phyloP scores from a whole-genome alignment of 2,329 filamentous ascomycete genomes.

The Fusarium dlaminii region DNA sequence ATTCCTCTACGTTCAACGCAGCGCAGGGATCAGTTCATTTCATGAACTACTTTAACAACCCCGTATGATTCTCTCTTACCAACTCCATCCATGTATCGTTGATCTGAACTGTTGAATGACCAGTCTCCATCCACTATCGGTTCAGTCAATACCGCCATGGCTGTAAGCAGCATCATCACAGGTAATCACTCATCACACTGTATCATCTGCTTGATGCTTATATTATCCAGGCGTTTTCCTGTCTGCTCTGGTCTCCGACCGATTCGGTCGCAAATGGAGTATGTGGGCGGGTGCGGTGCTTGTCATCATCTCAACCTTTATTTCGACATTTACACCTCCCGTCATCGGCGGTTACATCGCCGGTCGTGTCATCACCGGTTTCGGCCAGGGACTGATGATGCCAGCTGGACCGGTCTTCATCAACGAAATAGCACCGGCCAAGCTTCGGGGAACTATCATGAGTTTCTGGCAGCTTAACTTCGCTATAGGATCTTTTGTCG shows the following conservation, averaged over 20 bases:
- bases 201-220: not conserved
- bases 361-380: slow-evolving; percentile 72
- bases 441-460: slow-evolving; percentile 73
- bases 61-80: not conserved
- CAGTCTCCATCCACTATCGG: slow-evolving; percentile 3
- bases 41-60: slow-evolving; percentile 9
- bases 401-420: slow-evolving; percentile 76
- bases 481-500: slow-evolving; percentile 64
- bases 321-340: slow-evolving; percentile 2
- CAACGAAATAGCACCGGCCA: slow-evolving; percentile 69
- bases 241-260: not conserved
- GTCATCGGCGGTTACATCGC: slow-evolving; percentile 71
- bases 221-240: not conserved
- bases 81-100: not conserved
- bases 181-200: not conserved
- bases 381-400: slow-evolving; percentile 74
- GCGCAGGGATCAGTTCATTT: slow-evolving; percentile 4
- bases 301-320: not conserved
- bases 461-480: slow-evolving; percentile 73
- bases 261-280: slow-evolving; percentile 2
- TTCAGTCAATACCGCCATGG: slow-evolving; percentile 1
- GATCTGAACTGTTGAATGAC: not conserved
- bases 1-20: slow-evolving; percentile 5
- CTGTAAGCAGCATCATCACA: not conserved
- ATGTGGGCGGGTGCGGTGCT: not conserved